A percentile compares a stretch with the other conserved stretches of the same genome.
Conservation (phyloP, 257 asterid genomes). For the Knoxia roxburghii region DNA sequence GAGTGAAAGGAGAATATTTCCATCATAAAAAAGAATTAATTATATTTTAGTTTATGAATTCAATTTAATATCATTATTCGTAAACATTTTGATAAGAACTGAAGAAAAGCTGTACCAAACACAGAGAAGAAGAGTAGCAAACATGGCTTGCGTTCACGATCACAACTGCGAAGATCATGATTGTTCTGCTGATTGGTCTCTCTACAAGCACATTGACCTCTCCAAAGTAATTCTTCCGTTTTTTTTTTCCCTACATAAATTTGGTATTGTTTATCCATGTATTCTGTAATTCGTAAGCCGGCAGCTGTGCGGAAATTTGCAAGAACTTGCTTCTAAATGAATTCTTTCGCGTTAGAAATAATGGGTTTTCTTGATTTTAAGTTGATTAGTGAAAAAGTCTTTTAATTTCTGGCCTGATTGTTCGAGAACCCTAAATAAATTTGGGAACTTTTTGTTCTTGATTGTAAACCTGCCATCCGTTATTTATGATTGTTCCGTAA, state of each 20-base stretch:
- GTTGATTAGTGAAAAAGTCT: not conserved
- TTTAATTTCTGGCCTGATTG: not conserved
- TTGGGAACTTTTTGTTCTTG: not conserved
- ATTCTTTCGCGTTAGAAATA: not conserved
- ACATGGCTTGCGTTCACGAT: constrained; percentile 91
- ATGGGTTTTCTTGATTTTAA: not conserved
- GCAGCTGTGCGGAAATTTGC: not conserved
- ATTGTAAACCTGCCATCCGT: not conserved
- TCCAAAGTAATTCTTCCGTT: constrained; percentile 46
- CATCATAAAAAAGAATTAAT: no score
- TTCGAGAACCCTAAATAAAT: constrained; percentile 13
- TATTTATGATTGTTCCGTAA: not conserved
- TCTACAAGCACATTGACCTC: constrained; percentile 82
- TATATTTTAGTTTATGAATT: no score
- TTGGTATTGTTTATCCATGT: not conserved
- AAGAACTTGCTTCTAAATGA: not conserved
- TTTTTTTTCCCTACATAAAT: not conserved
- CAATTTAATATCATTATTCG: no score
- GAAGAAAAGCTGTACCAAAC: not conserved
- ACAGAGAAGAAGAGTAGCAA: not conserved
- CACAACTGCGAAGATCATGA: constrained; percentile 96
- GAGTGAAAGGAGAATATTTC: no score
- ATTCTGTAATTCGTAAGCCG: not conserved
- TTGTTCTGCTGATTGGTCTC: constrained; percentile 92
- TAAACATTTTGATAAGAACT: no score